Evolutionary conservation across 192 early-diverging fungal species (phyloP), one percentile per base, ranked within the genome.

Genomic region (Coemansia sp.): DNA sequence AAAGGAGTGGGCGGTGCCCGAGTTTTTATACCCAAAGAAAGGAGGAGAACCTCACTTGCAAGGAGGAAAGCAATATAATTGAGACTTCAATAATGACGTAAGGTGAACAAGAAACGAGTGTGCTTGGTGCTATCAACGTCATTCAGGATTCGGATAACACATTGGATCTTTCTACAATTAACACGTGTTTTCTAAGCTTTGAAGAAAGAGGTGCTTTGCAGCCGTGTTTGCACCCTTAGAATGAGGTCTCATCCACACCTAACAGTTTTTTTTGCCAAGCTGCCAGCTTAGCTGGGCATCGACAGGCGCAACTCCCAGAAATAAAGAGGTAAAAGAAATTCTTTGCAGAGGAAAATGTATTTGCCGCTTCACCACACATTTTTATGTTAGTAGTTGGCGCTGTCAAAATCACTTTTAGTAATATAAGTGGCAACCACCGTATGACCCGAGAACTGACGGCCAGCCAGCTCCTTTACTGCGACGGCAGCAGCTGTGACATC

Each of bases 381-480:
- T 43, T n/a, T 55, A 29, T 62, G 8, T 78, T 84, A 92, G 68
- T 89, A 91, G 64, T 94, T 89, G 8, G 86, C 85, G 52, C 80
- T 81, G 24, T 75, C 64, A 76, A 92, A 97, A 68, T 89, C 89
- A 5, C 90, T 87, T 62, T 95, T 91, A 29, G 90, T 78, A 65
- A 90, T 91, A 76, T 90, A 98, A 15, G 94, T 88, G 10, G 96
- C 90, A 63, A 99, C 79, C 38, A 99, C 96, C 5, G 96, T 99
- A 31, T 96, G 87, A 38, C 95, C 93, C 51, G 91, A 91, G 79
- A 99, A 99, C 85, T 92, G 94, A 41, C 97, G 89, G 38, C 97
- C 97, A 27, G 95, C 94, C 51, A 99, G 85, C 13, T 94, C 88
- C 20, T 88, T 87, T 38, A 95, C 79, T 1, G 97, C 97, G 2